Evolutionary conservation across 371 early-diverging fungal genomes (phyloP).

Genomic region (Choanephora cucurbitarum): DNA sequence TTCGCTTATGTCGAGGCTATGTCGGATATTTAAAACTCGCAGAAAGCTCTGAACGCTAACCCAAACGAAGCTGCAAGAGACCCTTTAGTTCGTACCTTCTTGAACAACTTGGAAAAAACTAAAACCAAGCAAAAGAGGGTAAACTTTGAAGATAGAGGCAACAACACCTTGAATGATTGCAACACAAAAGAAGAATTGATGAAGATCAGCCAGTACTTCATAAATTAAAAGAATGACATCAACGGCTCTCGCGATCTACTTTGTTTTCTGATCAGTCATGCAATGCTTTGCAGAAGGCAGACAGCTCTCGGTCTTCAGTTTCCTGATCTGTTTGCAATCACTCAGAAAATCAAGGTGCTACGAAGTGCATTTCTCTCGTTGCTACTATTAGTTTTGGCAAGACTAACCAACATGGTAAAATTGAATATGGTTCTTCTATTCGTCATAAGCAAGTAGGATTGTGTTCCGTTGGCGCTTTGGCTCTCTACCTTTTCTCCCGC

Average conservation of each 20-base stretch:
- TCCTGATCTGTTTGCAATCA: too few species aligned
- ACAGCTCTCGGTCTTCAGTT: neutral
- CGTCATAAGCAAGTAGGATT: too few species aligned
- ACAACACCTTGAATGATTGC: neutral
- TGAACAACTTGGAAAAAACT: slow-evolving; percentile 5
- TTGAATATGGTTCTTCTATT: slow-evolving; percentile 5
- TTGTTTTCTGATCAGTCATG: too few species aligned
- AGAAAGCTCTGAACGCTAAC: too few species aligned
- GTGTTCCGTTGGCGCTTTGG: slow-evolving; percentile 3
- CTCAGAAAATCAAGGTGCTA: too few species aligned
- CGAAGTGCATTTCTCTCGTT: neutral
- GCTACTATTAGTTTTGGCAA: slow-evolving; percentile 8
- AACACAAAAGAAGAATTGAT: neutral
- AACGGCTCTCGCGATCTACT: neutral
- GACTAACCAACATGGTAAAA: slow-evolving; percentile 9
- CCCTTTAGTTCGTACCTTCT: too few species aligned
- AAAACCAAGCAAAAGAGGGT: slow-evolving; percentile 7
- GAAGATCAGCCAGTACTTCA: neutral
- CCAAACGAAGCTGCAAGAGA: too few species aligned
- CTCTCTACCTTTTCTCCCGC: neutral
- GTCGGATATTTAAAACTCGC: too few species aligned
- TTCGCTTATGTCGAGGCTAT: too few species aligned
- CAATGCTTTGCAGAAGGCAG: neutral
- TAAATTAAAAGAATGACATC: neutral
- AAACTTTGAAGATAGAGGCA: neutral